Evolutionary conservation across 148 eudicot species (phyloP).

Genomic region (Heliamphora exappendiculata): DNA sequence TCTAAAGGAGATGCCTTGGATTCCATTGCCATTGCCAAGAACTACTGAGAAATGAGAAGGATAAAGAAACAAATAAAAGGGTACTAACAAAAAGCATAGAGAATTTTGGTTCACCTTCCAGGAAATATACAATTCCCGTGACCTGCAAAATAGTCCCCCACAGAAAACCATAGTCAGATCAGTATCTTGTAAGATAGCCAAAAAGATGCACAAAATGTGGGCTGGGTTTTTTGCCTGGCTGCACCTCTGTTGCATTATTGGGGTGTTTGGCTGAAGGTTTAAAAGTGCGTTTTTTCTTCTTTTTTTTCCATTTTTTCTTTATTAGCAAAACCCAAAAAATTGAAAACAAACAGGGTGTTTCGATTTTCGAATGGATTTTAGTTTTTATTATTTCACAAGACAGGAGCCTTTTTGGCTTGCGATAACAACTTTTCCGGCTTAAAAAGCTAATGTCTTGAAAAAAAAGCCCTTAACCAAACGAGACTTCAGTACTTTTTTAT

Average conservation of each 20-base stretch:
- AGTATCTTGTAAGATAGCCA: background rate
- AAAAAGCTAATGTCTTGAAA: too few species aligned
- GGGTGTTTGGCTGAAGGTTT: background rate
- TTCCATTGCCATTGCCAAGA: background rate
- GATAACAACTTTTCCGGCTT: too few species aligned
- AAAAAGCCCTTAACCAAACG: too few species aligned
- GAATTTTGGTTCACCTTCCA: constrained; percentile 62
- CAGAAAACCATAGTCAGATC: constrained; percentile 29
- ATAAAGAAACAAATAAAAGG: constrained; percentile 5
- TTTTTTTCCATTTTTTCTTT: background rate
- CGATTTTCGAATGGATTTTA: too few species aligned
- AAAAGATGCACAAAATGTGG: background rate
- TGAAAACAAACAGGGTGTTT: too few species aligned
- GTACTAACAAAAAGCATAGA: constrained; percentile 1
- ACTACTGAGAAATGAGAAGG: background rate
- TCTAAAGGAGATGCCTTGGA: background rate
- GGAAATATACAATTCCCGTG: constrained; percentile 84
- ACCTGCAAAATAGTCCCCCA: constrained; percentile 60
- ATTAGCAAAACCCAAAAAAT: too few species aligned
- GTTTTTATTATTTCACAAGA: too few species aligned
- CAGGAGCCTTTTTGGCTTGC: too few species aligned
- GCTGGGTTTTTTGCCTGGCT: background rate
- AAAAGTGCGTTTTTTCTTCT: background rate
- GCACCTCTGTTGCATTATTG: background rate
- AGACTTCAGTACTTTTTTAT: too few species aligned